These are phyloP conservation scores for Parmelia sp. DNA, from an alignment of 495 filamentous ascomycete genomes.

Conservation along the genomic window DNA sequence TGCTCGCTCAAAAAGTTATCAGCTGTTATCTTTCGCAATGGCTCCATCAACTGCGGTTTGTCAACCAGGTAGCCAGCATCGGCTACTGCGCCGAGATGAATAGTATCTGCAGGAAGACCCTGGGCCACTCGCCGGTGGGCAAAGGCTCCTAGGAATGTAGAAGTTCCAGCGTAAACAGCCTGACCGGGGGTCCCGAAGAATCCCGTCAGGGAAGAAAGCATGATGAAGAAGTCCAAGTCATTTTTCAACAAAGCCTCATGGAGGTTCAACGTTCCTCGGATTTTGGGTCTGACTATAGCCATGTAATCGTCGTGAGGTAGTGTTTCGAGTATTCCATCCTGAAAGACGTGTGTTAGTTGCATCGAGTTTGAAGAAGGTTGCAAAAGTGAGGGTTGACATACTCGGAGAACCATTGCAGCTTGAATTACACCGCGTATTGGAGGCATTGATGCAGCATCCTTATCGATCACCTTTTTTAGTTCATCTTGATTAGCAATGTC, in stretches of 20 bases:
- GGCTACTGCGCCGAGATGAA: neutral
- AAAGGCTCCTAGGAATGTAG: neutral
- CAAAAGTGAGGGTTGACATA: neutral
- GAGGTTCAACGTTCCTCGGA: neutral
- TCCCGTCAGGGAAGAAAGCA: neutral
- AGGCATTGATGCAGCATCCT: neutral
- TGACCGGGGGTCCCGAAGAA: neutral
- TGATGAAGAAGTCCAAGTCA: conserved; percentile 30
- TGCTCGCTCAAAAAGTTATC: neutral
- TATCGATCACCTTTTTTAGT: neutral
- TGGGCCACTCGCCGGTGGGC: neutral
- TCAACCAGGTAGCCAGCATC: neutral
- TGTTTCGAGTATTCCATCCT: neutral
- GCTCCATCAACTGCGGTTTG: no score
- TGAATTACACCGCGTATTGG: neutral
- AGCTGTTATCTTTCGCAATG: neutral
- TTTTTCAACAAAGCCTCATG: neutral
- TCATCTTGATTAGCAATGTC: neutral
- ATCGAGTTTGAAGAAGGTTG: neutral
- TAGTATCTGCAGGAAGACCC: neutral
- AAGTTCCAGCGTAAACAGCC: neutral
- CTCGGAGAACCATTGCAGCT: neutral
- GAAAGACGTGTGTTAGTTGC: neutral
- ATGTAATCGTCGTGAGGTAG: neutral
- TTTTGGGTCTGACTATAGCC: neutral